phyloP scores from a whole-genome alignment of 768 basidiomycete species.

The Boletellus emodensis region DNA sequence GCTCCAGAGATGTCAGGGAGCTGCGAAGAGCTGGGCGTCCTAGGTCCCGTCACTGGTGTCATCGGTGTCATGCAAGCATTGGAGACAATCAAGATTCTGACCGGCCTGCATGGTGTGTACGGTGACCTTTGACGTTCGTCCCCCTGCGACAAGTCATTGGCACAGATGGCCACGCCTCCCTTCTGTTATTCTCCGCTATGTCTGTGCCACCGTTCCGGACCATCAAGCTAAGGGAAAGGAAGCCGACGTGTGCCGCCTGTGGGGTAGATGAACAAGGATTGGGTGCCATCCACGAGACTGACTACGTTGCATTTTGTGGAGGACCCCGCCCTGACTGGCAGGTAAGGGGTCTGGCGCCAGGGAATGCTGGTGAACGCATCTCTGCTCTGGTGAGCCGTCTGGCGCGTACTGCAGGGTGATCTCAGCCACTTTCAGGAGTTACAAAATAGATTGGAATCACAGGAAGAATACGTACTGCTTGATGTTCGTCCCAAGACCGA shows the following conservation, averaged over 20 bases:
- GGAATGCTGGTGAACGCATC: slow-evolving; percentile 41
- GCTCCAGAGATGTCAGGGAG: slow-evolving; percentile 58
- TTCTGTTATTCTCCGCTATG: slow-evolving; percentile 75
- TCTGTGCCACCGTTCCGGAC: slow-evolving; percentile 69
- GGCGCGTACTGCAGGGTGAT: neutral
- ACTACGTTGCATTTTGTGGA: slow-evolving; percentile 88
- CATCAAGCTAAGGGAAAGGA: slow-evolving; percentile 74
- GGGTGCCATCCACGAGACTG: slow-evolving; percentile 50
- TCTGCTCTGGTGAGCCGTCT: slow-evolving; percentile 37
- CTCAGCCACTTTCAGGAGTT: slow-evolving; percentile 43
- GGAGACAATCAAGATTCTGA: slow-evolving; percentile 78
- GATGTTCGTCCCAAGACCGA: slow-evolving; percentile 81
- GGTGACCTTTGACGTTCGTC: neutral
- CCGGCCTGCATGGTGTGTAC: slow-evolving; percentile 57
- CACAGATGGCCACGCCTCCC: slow-evolving; percentile 54
- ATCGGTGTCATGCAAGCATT: slow-evolving; percentile 89
- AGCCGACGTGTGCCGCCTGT: slow-evolving; percentile 73
- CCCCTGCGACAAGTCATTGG: slow-evolving; percentile 4
- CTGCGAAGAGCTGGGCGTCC: slow-evolving; percentile 86
- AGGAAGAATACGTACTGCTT: slow-evolving; percentile 42
- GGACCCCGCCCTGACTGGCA: slow-evolving; percentile 67
- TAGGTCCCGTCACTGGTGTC: slow-evolving; percentile 85
- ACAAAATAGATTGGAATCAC: slow-evolving; percentile 32
- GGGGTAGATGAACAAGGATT: slow-evolving; percentile 45
- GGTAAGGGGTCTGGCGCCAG: slow-evolving; percentile 43